A percentile compares a stretch with the other conserved stretches of the same genome.
These are phyloP conservation scores for Sideroxylon spinosum DNA, from an alignment of 179 eudicot genomes.

Conservation along the genomic window DNA sequence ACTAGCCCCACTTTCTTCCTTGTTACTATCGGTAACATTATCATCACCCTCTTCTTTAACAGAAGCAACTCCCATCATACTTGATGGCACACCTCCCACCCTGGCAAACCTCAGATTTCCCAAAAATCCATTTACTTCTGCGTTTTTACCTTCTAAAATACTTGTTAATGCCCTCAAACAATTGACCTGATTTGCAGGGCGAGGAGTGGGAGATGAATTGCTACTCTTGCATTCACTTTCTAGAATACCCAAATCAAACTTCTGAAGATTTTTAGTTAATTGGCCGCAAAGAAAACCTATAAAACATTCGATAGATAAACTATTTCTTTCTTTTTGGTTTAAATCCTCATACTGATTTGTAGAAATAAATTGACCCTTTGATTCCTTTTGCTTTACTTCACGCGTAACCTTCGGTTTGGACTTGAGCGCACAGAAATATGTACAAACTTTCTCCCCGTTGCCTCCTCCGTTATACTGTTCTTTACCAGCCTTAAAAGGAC, in stretches of 20 bases:
- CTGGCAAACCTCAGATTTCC: slow-evolving; percentile 75
- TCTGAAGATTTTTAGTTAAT: slow-evolving; percentile 51
- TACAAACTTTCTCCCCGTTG: slow-evolving; percentile 34
- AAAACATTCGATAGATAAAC: slow-evolving; percentile 50
- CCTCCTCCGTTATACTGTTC: slow-evolving; percentile 39
- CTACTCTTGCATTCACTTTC: slow-evolving; percentile 30
- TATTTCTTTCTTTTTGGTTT: slow-evolving; percentile 39
- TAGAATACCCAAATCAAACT: slow-evolving; percentile 43
- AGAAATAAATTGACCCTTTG: slow-evolving; percentile 28
- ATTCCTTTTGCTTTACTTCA: slow-evolving; percentile 36
- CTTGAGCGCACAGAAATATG: slow-evolving; percentile 14
- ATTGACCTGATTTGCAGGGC: slow-evolving; percentile 34
- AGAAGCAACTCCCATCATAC: slow-evolving; percentile 59
- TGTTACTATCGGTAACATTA: slow-evolving; percentile 21
- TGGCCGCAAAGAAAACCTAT: slow-evolving; percentile 55
- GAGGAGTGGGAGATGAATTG: slow-evolving; percentile 28
- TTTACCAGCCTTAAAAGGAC: slow-evolving; percentile 53
- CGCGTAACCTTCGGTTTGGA: slow-evolving; percentile 26
- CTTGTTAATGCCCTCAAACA: slow-evolving; percentile 50
- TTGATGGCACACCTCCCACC: slow-evolving; percentile 70
- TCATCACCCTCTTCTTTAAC: slow-evolving; percentile 62
- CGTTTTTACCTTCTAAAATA: slow-evolving; percentile 60
- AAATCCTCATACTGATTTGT: slow-evolving; percentile 31
- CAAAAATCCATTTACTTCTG: slow-evolving; percentile 55
- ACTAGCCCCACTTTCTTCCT: slow-evolving; percentile 48